phyloP scores from a whole-genome alignment of 192 early-diverging fungal species.

The Coemansia guatemalensis region DNA sequence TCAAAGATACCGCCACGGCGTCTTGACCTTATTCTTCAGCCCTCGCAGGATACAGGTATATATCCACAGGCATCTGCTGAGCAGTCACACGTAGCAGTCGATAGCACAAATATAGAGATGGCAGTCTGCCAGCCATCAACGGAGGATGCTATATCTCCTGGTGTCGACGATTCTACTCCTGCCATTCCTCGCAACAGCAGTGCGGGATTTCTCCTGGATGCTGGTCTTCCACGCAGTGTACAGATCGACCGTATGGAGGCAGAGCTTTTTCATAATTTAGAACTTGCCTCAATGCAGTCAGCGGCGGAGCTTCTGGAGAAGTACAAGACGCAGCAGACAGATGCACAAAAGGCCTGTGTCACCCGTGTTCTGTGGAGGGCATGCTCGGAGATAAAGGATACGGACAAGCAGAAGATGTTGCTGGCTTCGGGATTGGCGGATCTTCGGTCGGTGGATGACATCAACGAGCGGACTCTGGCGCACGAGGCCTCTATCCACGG shows the following conservation, averaged over 20 bases:
- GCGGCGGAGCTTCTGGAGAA: slow-evolving; percentile 15
- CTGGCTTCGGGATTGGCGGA: slow-evolving; percentile 70
- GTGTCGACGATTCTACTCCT: not conserved
- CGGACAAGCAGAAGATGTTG: slow-evolving; percentile 54
- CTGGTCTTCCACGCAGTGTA: slow-evolving; percentile 27
- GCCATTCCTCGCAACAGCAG: slow-evolving; percentile 16
- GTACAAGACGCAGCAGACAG: slow-evolving; percentile 45
- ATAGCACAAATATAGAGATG: not conserved
- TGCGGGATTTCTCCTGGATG: slow-evolving; percentile 28
- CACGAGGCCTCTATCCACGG: slow-evolving; percentile 90
- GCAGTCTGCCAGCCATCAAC: not conserved
- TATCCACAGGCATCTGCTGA: slow-evolving; percentile 8
- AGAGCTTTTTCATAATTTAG: slow-evolving; percentile 40
- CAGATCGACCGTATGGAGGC: slow-evolving; percentile 48
- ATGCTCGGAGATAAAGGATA: slow-evolving; percentile 45
- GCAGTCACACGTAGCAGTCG: slow-evolving; percentile 2
- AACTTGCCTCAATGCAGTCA: slow-evolving; percentile 7
- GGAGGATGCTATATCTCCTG: not conserved
- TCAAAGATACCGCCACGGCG: slow-evolving; percentile 22
- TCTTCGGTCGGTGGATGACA: slow-evolving; percentile 85
- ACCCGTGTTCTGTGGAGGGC: slow-evolving; percentile 52
- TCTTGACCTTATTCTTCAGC: slow-evolving; percentile 41
- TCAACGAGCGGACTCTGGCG: slow-evolving; percentile 85
- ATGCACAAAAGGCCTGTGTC: slow-evolving; percentile 20
- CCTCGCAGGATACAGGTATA: slow-evolving; percentile 21